Conservation (phyloP, 2,329 filamentous ascomycete genomes). For the Diaporthe citrichinensis region DNA sequence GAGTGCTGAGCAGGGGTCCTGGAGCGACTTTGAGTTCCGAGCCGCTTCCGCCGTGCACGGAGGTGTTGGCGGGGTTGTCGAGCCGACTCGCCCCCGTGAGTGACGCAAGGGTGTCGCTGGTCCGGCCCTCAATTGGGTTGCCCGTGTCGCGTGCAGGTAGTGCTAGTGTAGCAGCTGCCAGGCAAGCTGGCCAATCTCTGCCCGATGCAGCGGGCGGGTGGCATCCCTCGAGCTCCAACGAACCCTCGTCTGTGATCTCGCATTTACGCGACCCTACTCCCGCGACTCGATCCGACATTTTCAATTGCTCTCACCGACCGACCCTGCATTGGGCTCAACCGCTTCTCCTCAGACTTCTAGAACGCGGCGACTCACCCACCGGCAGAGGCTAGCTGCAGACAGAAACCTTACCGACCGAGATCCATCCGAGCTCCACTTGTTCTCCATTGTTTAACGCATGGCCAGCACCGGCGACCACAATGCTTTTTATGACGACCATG, state of each 20-base stretch:
- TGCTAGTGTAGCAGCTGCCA: slow-evolving; percentile 28
- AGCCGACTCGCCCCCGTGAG: slow-evolving; percentile 22
- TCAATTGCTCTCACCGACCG: slow-evolving; percentile 8
- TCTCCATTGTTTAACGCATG: slow-evolving; percentile 45
- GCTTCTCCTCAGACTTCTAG: slow-evolving; percentile 31
- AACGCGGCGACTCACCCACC: slow-evolving; percentile 32
- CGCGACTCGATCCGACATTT: slow-evolving; percentile 16
- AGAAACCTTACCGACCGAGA: slow-evolving; percentile 35
- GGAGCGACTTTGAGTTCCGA: slow-evolving; percentile 3
- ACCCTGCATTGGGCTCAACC: neutral
- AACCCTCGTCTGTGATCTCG: slow-evolving; percentile 18
- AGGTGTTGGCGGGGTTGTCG: slow-evolving; percentile 16
- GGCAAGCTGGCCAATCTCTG: slow-evolving; percentile 32
- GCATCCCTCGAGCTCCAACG: slow-evolving; percentile 25
- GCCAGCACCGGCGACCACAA: slow-evolving; percentile 57
- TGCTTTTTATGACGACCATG: slow-evolving; percentile 63
- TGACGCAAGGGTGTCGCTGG: slow-evolving; percentile 34
- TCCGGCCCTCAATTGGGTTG: slow-evolving; percentile 24
- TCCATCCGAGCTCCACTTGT: slow-evolving; percentile 41
- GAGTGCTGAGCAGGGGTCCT: slow-evolving; percentile 11
- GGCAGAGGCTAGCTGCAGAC: slow-evolving; percentile 36
- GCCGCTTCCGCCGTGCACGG: slow-evolving; percentile 29
- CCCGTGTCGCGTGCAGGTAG: slow-evolving; percentile 18
- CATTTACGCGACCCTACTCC: slow-evolving; percentile 24
- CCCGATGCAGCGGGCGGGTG: slow-evolving; percentile 24